These are phyloP conservation scores for Yamadazyma jaroonii DNA, from an alignment of 1,139 yeast genomes.

Conservation along the genomic window DNA sequence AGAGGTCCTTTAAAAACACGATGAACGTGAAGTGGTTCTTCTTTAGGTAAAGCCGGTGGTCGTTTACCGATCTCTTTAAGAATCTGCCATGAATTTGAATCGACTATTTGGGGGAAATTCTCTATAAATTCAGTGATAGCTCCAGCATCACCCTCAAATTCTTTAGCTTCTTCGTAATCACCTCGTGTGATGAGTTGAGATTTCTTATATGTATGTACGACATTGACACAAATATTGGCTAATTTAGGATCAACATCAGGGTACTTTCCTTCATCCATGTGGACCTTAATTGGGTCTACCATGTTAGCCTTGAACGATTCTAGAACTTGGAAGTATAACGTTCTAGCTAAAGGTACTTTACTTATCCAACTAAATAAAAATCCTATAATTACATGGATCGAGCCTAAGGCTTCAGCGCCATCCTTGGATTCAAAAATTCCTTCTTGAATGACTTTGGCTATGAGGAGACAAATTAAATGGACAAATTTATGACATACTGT, in stretches of 20 bases:
- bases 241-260: too few species aligned
- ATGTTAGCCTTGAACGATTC: slow-evolving; percentile 21
- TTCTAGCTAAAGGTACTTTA: slow-evolving; percentile 38
- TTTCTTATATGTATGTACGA: neutral
- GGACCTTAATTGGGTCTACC: too few species aligned
- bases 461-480: slow-evolving; percentile 58
- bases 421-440: slow-evolving; percentile 38
- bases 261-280: slow-evolving; percentile 9
- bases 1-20: too few species aligned
- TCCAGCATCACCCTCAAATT: neutral
- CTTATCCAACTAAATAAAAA: slow-evolving; percentile 64
- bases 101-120: slow-evolving; percentile 4
- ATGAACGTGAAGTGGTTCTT: too few species aligned
- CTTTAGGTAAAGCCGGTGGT: too few species aligned
- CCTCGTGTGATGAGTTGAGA: neutral
- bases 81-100: slow-evolving; percentile 1
- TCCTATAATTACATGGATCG: slow-evolving; percentile 54
- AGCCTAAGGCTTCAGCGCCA: slow-evolving; percentile 19
- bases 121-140: slow-evolving; percentile 2
- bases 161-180: neutral
- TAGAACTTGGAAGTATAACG: slow-evolving; percentile 26
- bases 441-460: slow-evolving; percentile 36
- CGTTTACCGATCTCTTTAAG: neutral
- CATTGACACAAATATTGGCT: neutral
- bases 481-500: slow-evolving; percentile 50